A percentile compares a stretch with the other conserved stretches of the same genome.
phyloP scores from a whole-genome alignment of 2,329 filamentous ascomycete genomes.

The Diaporthe velutina region DNA sequence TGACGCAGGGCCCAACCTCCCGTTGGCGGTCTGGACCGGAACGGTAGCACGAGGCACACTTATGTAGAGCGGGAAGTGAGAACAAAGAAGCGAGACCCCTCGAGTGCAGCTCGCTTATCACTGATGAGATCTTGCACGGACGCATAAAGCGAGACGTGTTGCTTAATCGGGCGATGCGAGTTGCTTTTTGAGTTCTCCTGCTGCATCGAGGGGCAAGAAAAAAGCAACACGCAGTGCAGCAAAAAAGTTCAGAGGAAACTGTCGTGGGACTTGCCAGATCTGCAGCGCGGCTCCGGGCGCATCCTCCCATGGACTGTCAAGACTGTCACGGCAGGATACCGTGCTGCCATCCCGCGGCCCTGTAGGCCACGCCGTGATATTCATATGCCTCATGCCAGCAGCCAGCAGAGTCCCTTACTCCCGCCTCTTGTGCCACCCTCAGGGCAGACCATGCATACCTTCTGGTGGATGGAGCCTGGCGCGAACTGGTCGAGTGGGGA shows the following conservation, averaged over 20 bases:
- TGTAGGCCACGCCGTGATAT: not conserved
- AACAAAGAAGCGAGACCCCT: slow-evolving; percentile 24
- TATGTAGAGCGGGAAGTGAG: not conserved
- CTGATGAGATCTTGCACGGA: slow-evolving; percentile 9
- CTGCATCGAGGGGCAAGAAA: not conserved
- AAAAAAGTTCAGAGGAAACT: not conserved
- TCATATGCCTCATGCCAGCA: not conserved
- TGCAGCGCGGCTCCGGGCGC: slow-evolving; percentile 11
- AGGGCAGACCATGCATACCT: not conserved
- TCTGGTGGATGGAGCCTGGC: not conserved
- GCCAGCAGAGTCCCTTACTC: not conserved
- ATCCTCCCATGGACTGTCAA: not conserved
- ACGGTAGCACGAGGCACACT: slow-evolving; percentile 2
- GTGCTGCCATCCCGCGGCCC: not conserved
- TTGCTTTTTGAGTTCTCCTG: not conserved
- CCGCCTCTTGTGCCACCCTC: not conserved
- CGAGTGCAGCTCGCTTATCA: slow-evolving; percentile 23
- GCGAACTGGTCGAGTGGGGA: not conserved
- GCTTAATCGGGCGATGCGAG: not conserved
- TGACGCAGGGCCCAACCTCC: not conserved
- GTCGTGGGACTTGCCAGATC: slow-evolving; percentile 27
- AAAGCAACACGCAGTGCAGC: not conserved
- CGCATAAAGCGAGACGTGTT: not conserved
- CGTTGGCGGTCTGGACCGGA: slow-evolving; percentile 13
- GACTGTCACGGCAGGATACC: slow-evolving; percentile 17